Conservation (phyloP, 2,329 filamentous ascomycete species). For the Ceratocystis destructans region DNA sequence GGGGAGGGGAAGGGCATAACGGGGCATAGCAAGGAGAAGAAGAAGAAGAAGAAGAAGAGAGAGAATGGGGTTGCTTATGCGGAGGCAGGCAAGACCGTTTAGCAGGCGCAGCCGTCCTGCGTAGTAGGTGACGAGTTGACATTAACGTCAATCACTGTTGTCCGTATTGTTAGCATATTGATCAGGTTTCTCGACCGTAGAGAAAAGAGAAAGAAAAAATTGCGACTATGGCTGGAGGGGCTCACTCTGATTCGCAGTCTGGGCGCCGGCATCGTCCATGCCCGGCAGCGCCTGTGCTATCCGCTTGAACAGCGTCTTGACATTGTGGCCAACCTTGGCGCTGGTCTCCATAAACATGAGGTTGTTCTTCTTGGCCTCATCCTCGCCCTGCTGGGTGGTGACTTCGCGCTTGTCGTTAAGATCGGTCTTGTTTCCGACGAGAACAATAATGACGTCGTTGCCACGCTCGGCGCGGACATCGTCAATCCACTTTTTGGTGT, state of each 20-base stretch:
- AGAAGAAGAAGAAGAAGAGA: no score
- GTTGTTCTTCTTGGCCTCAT: conserved; percentile 95
- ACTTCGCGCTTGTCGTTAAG: conserved; percentile 97
- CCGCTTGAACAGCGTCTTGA: conserved; percentile 92
- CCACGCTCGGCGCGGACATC: conserved; percentile 92
- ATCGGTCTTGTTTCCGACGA: conserved; percentile 99
- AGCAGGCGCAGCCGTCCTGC: conserved; percentile 64
- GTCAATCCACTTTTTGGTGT: conserved; percentile 98
- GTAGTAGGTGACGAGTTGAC: conserved; percentile 56
- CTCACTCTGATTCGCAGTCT: conserved; percentile 64
- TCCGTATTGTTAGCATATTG: conserved; percentile 22
- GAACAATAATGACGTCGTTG: conserved; percentile 96
- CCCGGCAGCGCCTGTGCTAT: conserved; percentile 96
- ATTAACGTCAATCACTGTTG: conserved; percentile 80
- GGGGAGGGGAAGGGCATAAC: background rate
- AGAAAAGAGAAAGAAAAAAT: background rate
- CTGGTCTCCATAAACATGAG: conserved; percentile 99
- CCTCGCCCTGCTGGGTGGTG: conserved; percentile 88
- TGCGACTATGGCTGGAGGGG: conserved; percentile 21
- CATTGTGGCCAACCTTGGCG: conserved; percentile 94
- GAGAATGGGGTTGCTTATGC: background rate
- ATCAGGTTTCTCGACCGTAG: background rate
- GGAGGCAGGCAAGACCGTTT: conserved; percentile 16
- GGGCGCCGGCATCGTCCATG: conserved; percentile 78
- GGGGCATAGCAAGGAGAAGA: background rate